These are phyloP conservation scores for Cyanidiococcus yangmingshanensis DNA, from an alignment of 23 red algal genomes.

Conservation along the genomic window DNA sequence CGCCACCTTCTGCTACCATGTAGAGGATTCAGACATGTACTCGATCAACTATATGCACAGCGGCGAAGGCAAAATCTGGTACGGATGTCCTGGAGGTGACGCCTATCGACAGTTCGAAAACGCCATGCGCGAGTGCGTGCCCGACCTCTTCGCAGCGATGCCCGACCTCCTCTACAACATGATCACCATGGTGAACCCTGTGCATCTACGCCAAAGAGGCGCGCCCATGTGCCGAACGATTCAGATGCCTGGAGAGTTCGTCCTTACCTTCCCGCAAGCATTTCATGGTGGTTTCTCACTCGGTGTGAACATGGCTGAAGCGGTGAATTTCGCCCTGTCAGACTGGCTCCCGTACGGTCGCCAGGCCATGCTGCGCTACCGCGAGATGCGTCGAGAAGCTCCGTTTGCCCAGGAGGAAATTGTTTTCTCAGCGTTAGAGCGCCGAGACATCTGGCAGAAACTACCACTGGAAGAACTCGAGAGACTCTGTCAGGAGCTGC, in stretches of 20 bases:
- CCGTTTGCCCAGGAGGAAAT: slow-evolving; percentile 17
- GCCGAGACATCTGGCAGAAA: background rate
- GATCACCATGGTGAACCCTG: slow-evolving; percentile 37
- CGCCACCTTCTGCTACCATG: slow-evolving; percentile 32
- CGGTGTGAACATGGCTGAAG: slow-evolving; percentile 30
- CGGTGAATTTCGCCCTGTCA: slow-evolving; percentile 52
- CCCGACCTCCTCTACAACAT: slow-evolving; percentile 31
- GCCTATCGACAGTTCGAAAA: slow-evolving; percentile 22
- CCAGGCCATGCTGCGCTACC: slow-evolving; percentile 25
- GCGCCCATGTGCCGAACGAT: slow-evolving; percentile 23
- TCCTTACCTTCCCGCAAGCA: slow-evolving; percentile 34
- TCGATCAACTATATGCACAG: slow-evolving; percentile 35
- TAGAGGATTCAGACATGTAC: slow-evolving; percentile 34
- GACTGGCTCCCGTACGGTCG: slow-evolving; percentile 65
- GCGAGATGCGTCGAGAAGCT: slow-evolving; percentile 9
- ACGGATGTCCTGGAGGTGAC: slow-evolving; percentile 27
- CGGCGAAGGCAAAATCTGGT: slow-evolving; percentile 43
- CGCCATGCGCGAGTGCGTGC: slow-evolving; percentile 18
- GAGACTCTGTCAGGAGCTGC: slow-evolving; percentile 9
- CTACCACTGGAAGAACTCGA: background rate
- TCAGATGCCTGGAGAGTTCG: slow-evolving; percentile 25
- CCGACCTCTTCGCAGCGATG: slow-evolving; percentile 31
- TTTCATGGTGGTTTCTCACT: slow-evolving; percentile 38
- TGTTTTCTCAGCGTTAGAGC: slow-evolving; percentile 2
- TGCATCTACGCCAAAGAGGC: background rate